Evolutionary conservation across 495 filamentous ascomycete species (phyloP), one percentile per base, ranked within the genome.

Genomic region (Aspergillus ellipticus): DNA sequence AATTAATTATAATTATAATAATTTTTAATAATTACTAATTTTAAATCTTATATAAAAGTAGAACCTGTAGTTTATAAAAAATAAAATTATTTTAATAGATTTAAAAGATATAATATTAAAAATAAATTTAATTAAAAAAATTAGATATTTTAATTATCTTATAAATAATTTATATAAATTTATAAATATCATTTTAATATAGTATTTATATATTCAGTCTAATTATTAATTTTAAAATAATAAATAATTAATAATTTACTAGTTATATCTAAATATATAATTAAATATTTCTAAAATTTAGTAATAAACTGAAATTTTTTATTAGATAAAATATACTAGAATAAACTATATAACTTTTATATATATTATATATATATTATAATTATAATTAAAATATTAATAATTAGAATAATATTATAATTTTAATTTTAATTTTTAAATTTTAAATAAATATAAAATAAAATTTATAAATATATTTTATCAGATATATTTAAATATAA

Each of bases 41-140:
- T 42, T 42, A 42, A 42, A 42, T 42, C 16, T 42, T 42, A 42
- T n/a, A 42, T 42, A 42, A n/a, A 42, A 42, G n/a, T 42, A 42
- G n/a, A 42, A 42, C n/a, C 39, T 42, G 16, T 42, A 42, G 15
- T 42, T 42, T 6, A 42, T 42, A 42, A 42, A 42, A 13, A 42
- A 42, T 42, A 42, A 19, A n/a, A 42, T 42, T 42, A 42, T 42
- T 19, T 42, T 42, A 42, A 42, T 42, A 6, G n/a, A 6, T 6
- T n/a, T 42, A 4, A 42, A 42, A 42, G 6, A 42, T 6, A n/a
- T 43, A 17, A 43, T 19, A 43, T 17, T 43, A 17, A 43, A 2
- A 19, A 17, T 17, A 43, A 43, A 16, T 43, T 43, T 16, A 42
- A 6, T 42, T 6, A 42, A 6, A 42, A 42, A 5, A n/a, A 42